Base-by-base conservation (phyloP, 176 grass and related monocot species). In the Juncus effusus region DNA sequence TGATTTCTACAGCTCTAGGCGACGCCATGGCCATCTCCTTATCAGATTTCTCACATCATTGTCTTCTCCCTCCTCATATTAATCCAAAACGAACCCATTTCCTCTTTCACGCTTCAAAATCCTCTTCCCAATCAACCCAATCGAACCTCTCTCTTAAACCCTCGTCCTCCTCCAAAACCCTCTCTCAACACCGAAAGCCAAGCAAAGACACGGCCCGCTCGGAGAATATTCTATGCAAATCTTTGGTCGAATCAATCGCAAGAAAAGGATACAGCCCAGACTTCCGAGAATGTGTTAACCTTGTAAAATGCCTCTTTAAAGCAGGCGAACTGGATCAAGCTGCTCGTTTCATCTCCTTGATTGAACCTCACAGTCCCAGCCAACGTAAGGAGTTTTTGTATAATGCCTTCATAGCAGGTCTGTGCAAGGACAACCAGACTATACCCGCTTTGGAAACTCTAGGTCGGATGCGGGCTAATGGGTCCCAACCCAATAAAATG, bases 231-330 rank as follows among this genome's bases (percentile, higher is more conserved):
- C 79, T 81, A 13, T 60, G 53, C 79, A 16, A 63, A 36, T 75
- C 63, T 13, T 66, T 76, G 56, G 55, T 81, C 0, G 79, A 81
- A 66, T 81, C 59, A 62, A 81, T 81, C 63, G 72, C 61, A 52
- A 39, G 56, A 62, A 57, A 63, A 3, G 63, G 79, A 13, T 76
- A 76, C 61, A 63, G 56, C 42, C 72, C 61, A n/a, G 70, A 81
- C 36, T 59, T 76, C 5, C 55, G 74, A 44, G 65, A 69, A 42
- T 81, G 79, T 60, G 68, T 72, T 54, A 73, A 81, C 59, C 79
- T 81, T 40, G 76, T 81, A 19, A 75, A 81, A 42, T 64, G 56
- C 10, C 56, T 81, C 56, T 76, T 63, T 45, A 39, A 37, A 36
- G 61, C 47, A 15, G 13, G 64, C 10, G 62, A 45, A 16, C 28